Base-by-base conservation (phyloP, 1,284 basidiomycete genomes). In the Malassezia brasiliensis region DNA sequence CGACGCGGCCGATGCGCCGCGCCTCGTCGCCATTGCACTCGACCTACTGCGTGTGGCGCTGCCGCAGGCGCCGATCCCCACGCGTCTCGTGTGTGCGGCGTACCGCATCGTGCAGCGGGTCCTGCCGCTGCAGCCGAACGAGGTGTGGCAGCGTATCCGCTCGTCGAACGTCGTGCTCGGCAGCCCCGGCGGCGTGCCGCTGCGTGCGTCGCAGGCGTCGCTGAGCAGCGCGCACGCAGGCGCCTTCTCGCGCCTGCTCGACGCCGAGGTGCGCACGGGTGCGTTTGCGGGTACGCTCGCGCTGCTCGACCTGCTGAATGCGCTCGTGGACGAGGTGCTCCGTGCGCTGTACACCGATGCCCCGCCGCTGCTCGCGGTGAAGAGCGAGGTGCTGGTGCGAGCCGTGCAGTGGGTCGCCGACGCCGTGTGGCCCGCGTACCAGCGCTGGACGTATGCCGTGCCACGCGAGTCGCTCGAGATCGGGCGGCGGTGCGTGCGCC, bases 91-190 rank as follows among this genome's bases (percentile, higher is more conserved):
- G 62, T 85, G 85, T 4, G 86, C 86, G 2, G 82, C 85, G 0
- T 81, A 89, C 77, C 83, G 82, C 52, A 82, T 90, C 8, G 79
- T 91, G n/a, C 81, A 86, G 9, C 83, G 83, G 0, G 79, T 91
- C 31, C 79, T 90, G 1, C 85, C 85, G 0, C 79, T 78, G 44
- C 85, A 85, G 65, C 84, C 87, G 1, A 83, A 83, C 54, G 81
- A 85, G 1, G 85, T 90, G 17, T 91, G 89, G 88, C 78, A 89
- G 6, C 88, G 85, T 66, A 80, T 89, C 28, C 83, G 87, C 11
- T 87, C 86, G 2, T 85, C 87, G 1, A 79, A 82, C 1, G 78
- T 83, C 5, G 78, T 91, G 15, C 88, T 90, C 69, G 85, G 86
- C 14, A 79, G 64, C 45, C 48, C 66, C 8, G 64, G 62, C 44